Conservation (phyloP, 768 basidiomycete genomes). For the Guyanaporus albipodus region DNA sequence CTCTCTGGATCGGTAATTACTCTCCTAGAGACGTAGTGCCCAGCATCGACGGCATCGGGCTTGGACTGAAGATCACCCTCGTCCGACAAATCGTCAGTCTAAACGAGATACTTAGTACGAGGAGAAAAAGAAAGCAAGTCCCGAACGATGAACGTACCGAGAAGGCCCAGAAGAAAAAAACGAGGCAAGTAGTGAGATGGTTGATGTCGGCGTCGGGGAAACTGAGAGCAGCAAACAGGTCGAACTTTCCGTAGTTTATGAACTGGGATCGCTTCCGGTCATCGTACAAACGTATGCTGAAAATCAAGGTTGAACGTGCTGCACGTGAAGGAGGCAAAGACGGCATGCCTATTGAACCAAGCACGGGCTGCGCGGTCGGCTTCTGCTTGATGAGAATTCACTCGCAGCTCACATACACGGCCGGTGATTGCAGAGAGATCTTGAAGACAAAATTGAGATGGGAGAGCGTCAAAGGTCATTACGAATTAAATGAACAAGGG, state of each 20-base stretch:
- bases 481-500: slow-evolving; percentile 11
- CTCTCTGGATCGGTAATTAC: slow-evolving; percentile 28
- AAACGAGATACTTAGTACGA: slow-evolving; percentile 2
- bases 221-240: slow-evolving; percentile 36
- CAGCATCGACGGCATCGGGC: slow-evolving; percentile 33
- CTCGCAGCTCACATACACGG: slow-evolving; percentile 34
- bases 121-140: neutral
- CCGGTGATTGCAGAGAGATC: slow-evolving; percentile 36
- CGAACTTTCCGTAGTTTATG: slow-evolving; percentile 36
- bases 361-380: slow-evolving; percentile 31
- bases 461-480: slow-evolving; percentile 33
- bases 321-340: neutral
- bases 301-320: neutral
- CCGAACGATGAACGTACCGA: slow-evolving; percentile 22
- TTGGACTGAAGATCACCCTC: slow-evolving; percentile 34
- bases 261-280: slow-evolving; percentile 34
- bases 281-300: slow-evolving; percentile 33
- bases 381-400: slow-evolving; percentile 31
- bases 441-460: slow-evolving; percentile 34
- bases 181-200: slow-evolving; percentile 35
- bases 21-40: slow-evolving; percentile 31
- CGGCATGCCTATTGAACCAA: slow-evolving; percentile 34
- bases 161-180: slow-evolving; percentile 39
- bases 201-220: slow-evolving; percentile 36
- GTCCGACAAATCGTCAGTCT: slow-evolving; percentile 38